A percentile compares a stretch with the other conserved stretches of the same genome.
Evolutionary conservation across 192 early-diverging fungal genomes (phyloP).

Genomic region (Mortierella antarctica): DNA sequence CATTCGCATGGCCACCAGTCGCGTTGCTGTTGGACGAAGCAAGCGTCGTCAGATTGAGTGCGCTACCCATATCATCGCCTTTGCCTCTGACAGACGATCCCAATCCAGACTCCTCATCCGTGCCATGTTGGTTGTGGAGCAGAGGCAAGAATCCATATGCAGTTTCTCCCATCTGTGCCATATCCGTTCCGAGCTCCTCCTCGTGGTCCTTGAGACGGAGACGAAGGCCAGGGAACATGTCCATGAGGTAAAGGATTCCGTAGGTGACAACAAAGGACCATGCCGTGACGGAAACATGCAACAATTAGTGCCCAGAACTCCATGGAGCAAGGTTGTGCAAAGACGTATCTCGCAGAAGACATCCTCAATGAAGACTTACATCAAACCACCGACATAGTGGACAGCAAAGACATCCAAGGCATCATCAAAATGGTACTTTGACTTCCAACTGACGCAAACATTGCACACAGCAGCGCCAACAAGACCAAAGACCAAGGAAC

Average conservation of each 20-base stretch:
- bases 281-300: slow-evolving; percentile 61
- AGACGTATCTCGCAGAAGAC: background rate
- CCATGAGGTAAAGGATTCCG: slow-evolving; percentile 75
- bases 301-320: slow-evolving; percentile 56
- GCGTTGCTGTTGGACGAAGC: background rate
- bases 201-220: slow-evolving; percentile 83
- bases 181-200: slow-evolving; percentile 79
- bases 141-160: slow-evolving; percentile 64
- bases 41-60: background rate
- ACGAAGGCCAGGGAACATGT: slow-evolving; percentile 77
- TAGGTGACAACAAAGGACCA: slow-evolving; percentile 86
- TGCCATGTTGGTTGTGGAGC: slow-evolving; percentile 3
- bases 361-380: slow-evolving; percentile 34
- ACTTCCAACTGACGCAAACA: slow-evolving; percentile 70
- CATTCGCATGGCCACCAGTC: background rate
- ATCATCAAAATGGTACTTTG: slow-evolving; percentile 78
- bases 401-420: slow-evolving; percentile 87
- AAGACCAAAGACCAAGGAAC: slow-evolving; percentile 80
- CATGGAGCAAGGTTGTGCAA: slow-evolving; percentile 64
- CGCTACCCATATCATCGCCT: slow-evolving; percentile 1
- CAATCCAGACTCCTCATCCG: slow-evolving; percentile 26
- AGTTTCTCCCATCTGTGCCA: slow-evolving; percentile 87
- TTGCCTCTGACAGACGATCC: background rate
- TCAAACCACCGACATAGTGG: slow-evolving; percentile 76
- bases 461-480: slow-evolving; percentile 75